A percentile compares a stretch with the other conserved stretches of the same genome.
These are phyloP conservation scores for Lasiodiplodia gonubiensis DNA, from an alignment of 2,329 filamentous ascomycete genomes.

Conservation along the genomic window DNA sequence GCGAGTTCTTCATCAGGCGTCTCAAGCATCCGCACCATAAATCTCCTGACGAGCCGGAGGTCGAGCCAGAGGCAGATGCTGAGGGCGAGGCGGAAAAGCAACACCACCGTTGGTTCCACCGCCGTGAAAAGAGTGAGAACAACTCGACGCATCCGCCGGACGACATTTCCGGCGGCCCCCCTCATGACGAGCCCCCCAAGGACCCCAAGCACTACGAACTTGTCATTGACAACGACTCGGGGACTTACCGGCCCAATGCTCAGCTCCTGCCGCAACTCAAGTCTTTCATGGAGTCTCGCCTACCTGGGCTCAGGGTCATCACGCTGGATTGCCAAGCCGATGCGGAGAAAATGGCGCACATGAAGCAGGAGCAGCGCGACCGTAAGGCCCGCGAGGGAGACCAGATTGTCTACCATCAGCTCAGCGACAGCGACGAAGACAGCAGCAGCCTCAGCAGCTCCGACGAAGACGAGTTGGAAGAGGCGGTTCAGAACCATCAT, in stretches of 20 bases:
- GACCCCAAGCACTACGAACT: constrained; percentile 75
- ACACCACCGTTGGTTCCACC: constrained; percentile 9
- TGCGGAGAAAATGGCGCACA: constrained; percentile 70
- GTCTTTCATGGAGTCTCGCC: constrained; percentile 71
- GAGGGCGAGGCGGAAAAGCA: constrained; percentile 35
- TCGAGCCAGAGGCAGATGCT: constrained; percentile 33
- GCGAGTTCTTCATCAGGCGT: constrained; percentile 88
- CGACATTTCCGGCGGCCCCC: constrained; percentile 55
- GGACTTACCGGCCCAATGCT: constrained; percentile 88
- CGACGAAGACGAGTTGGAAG: constrained; percentile 64
- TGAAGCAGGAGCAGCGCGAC: constrained; percentile 78
- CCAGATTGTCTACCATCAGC: constrained; percentile 61
- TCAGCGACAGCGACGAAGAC: constrained; percentile 48
- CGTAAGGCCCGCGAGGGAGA: constrained; percentile 70
- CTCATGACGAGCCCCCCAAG: constrained; percentile 51
- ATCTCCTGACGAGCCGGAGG: constrained; percentile 39
- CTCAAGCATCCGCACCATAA: constrained; percentile 58
- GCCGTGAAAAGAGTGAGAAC: constrained; percentile 3
- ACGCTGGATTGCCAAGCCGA: constrained; percentile 75
- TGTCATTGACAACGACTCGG: constrained; percentile 92
- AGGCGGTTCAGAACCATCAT: constrained; percentile 32
- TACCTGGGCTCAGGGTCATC: constrained; percentile 77
- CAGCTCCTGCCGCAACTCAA: constrained; percentile 74
- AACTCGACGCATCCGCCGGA: constrained; percentile 57
- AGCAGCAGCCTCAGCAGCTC: constrained; percentile 61